Conservation (phyloP, 164 flowering plant species). For the Magnolia kwangsiensis region DNA sequence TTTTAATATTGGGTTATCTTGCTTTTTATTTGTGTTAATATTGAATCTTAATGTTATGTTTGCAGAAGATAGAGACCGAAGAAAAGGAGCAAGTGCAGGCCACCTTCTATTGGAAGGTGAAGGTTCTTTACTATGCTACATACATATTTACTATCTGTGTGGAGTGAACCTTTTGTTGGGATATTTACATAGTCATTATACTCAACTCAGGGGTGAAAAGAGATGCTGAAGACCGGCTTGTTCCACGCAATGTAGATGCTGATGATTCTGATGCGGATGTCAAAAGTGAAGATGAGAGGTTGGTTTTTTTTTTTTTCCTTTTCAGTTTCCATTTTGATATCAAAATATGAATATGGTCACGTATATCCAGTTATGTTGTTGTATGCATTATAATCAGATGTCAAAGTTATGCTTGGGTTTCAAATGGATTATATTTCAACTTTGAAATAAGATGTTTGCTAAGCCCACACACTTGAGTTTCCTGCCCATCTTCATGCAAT, state of each 20-base stretch:
- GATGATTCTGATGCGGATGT: slow-evolving; percentile 93
- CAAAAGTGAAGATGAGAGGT: slow-evolving; percentile 83
- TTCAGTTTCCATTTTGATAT: neutral
- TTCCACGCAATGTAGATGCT: slow-evolving; percentile 82
- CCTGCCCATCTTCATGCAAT: too few species aligned
- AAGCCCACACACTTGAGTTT: too few species aligned
- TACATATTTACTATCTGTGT: neutral
- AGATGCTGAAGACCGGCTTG: slow-evolving; percentile 74
- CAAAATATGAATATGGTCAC: neutral
- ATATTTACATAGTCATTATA: neutral
- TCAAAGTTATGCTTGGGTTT: neutral
- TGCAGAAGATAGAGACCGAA: slow-evolving; percentile 91
- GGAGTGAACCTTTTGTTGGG: neutral
- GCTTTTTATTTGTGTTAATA: slow-evolving; percentile 1
- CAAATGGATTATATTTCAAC: neutral
- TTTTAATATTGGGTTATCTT: neutral
- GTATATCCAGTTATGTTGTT: neutral
- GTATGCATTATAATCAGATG: neutral
- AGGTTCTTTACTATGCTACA: neutral
- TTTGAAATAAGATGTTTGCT: neutral
- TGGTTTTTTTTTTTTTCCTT: neutral
- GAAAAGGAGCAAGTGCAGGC: slow-evolving; percentile 46
- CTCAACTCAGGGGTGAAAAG: slow-evolving; percentile 58
- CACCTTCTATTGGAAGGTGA: slow-evolving; percentile 85
- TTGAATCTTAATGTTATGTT: slow-evolving; percentile 12